Conservation (phyloP, 2,329 filamentous ascomycete species). For the Calonectria leucothoes region DNA sequence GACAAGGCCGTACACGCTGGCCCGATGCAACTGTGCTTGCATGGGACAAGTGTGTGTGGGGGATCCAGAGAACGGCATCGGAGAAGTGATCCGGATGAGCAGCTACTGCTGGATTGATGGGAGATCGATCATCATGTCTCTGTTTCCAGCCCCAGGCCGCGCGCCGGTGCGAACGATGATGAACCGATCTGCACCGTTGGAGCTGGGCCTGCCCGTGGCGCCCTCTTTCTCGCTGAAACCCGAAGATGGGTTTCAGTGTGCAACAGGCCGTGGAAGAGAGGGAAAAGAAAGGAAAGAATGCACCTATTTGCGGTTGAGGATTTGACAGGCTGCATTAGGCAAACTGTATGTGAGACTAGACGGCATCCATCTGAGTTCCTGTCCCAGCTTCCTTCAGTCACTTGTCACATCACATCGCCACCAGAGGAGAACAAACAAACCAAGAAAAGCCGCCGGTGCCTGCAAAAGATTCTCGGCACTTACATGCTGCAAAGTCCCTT, state of each 20-base stretch:
- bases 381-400: not conserved
- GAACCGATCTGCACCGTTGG: conserved; percentile 2
- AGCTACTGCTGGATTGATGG: not conserved
- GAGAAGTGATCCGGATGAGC: not conserved
- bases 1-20: not conserved
- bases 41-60: not conserved
- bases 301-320: not conserved
- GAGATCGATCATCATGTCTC: not conserved
- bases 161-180: not conserved
- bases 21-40: not conserved
- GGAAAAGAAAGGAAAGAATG: not conserved
- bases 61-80: conserved; percentile 1
- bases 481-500: not conserved
- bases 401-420: not conserved
- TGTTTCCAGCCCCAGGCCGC: not conserved
- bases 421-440: not conserved
- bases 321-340: not conserved
- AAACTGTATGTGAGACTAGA: not conserved
- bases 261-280: not conserved
- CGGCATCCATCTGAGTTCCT: not conserved
- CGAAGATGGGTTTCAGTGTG: not conserved
- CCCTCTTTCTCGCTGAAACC: not conserved
- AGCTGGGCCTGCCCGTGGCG: not conserved
- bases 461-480: not conserved
- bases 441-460: not conserved